phyloP scores from a whole-genome alignment of 768 basidiomycete species.

The Trametes cingulata region DNA sequence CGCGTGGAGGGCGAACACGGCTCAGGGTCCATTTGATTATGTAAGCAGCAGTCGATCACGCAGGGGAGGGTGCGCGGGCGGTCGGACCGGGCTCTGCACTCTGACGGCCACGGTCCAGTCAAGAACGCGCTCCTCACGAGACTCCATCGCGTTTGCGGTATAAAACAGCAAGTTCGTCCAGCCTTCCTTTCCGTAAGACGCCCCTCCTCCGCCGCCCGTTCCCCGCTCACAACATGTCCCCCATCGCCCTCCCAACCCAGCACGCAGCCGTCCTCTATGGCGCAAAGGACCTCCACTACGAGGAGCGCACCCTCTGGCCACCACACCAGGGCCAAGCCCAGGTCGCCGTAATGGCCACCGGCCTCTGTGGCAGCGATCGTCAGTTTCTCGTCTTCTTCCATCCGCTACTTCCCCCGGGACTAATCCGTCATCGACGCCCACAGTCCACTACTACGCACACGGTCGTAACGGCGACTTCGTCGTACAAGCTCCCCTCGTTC shows the following conservation, averaged over 20 bases:
- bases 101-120: conserved; percentile 2
- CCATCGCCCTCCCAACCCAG: conserved; percentile 54
- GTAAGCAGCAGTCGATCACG: conserved; percentile 23
- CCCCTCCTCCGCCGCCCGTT: conserved; percentile 22
- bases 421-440: conserved; percentile 5
- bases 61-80: no score
- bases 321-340: conserved; percentile 76
- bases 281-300: conserved; percentile 77
- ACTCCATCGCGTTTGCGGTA: conserved; percentile 28
- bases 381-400: conserved; percentile 31
- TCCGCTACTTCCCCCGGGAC: conserved; percentile 16
- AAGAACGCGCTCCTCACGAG: conserved; percentile 36
- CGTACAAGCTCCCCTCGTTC: conserved; percentile 80
- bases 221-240: conserved; percentile 39
- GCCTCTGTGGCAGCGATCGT: conserved; percentile 89
- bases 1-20: background rate
- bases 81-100: conserved; percentile 34
- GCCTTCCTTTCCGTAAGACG: conserved; percentile 26
- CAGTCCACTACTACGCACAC: conserved; percentile 90
- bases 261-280: conserved; percentile 82
- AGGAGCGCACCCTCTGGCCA: conserved; percentile 69
- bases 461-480: conserved; percentile 93
- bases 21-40: conserved; percentile 12
- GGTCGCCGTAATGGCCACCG: conserved; percentile 78
- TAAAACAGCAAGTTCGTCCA: conserved; percentile 24